Conservation (phyloP, 2,329 filamentous ascomycete genomes). For the Pyricularia sp. region DNA sequence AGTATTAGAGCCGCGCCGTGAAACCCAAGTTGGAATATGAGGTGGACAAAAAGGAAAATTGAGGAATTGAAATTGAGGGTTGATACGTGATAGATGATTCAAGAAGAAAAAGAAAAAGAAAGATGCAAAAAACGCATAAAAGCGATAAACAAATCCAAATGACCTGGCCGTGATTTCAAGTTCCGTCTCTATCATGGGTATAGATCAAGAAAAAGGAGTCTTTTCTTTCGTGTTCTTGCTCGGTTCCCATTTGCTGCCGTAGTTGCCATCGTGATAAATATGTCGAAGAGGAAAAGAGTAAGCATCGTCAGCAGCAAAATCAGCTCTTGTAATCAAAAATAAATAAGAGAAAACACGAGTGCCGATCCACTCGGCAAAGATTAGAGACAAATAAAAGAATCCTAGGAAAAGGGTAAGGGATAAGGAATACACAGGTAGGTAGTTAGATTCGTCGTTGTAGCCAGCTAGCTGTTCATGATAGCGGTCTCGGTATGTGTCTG, state of each 20-base stretch:
- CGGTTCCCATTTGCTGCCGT: not conserved
- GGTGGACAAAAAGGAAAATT: not conserved
- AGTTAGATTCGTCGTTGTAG: too few relatives aligned
- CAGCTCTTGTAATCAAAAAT: not conserved
- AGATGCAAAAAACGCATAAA: constrained; percentile 5
- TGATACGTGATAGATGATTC: not conserved
- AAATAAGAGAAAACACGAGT: not conserved
- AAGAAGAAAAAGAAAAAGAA: constrained; percentile 8
- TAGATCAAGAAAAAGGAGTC: not conserved
- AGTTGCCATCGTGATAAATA: not conserved
- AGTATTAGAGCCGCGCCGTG: not conserved
- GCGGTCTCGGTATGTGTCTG: not conserved
- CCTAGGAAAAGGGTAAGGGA: not conserved
- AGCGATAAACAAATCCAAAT: constrained; percentile 7
- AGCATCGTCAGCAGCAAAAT: not conserved
- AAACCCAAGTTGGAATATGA: not conserved
- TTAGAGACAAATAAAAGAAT: not conserved
- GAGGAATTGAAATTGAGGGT: not conserved
- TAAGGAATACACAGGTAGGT: not conserved
- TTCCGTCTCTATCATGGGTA: constrained; percentile 3
- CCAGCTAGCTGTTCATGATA: not conserved
- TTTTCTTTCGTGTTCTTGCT: not conserved
- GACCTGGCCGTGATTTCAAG: not conserved
- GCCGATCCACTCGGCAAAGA: not conserved
- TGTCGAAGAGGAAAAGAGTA: not conserved